Conservation (phyloP, 345 rosid genomes). For the Hibiscus tridactylites region DNA sequence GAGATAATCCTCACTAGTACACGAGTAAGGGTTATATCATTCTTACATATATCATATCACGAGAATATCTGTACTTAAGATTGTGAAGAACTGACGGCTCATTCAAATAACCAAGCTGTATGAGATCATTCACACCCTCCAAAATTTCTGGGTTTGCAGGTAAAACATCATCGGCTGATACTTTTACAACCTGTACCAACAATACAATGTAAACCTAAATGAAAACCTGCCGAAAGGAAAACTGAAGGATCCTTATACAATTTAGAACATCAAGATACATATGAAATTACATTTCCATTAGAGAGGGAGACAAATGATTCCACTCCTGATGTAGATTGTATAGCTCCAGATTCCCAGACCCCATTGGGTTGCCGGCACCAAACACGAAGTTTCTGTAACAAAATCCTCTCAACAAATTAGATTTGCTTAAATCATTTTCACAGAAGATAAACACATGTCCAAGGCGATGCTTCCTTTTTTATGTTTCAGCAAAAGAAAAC, state of each 20-base stretch:
- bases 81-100: slow-evolving; percentile 93
- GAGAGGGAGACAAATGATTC: slow-evolving; percentile 53
- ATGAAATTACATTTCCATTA: slow-evolving; percentile 54
- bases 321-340: slow-evolving; percentile 66
- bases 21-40: not conserved
- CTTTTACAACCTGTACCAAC: slow-evolving; percentile 49
- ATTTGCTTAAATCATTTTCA: not conserved
- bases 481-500: slow-evolving; percentile 1
- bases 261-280: not conserved
- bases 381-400: slow-evolving; percentile 63
- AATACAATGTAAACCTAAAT: slow-evolving; percentile 14
- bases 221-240: slow-evolving; percentile 15
- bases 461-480: not conserved
- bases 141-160: slow-evolving; percentile 97
- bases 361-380: slow-evolving; percentile 68
- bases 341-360: slow-evolving; percentile 69
- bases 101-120: slow-evolving; percentile 94
- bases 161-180: slow-evolving; percentile 28
- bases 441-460: not conserved
- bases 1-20: not conserved
- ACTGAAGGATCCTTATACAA: slow-evolving; percentile 11
- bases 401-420: slow-evolving; percentile 11
- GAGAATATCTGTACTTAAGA: slow-evolving; percentile 79
- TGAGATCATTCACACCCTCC: slow-evolving; percentile 92
- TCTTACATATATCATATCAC: slow-evolving; percentile 89